Percentiles rank a stretch among this genome's conserved stretches.
These are phyloP conservation scores for Arxiozyma telluris DNA, from an alignment of 1,139 yeast genomes.

Conservation along the genomic window DNA sequence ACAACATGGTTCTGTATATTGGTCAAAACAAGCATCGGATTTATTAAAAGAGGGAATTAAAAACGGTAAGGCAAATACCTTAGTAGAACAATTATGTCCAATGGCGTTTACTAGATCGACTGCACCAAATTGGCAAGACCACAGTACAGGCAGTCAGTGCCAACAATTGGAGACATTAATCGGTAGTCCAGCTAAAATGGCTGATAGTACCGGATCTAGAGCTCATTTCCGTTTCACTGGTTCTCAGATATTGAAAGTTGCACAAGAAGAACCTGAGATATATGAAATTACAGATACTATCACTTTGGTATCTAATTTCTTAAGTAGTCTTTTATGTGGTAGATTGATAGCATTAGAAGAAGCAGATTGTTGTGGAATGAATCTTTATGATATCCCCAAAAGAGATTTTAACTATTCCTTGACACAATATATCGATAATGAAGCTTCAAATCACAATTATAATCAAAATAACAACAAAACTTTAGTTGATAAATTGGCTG, in stretches of 20 bases:
- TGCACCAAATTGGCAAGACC: conserved; percentile 95
- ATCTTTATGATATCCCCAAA: conserved; percentile 58
- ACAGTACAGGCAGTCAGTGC: conserved; percentile 69
- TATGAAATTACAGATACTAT: conserved; percentile 54
- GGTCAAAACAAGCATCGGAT: conserved; percentile 46
- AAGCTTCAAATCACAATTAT: conserved; percentile 8
- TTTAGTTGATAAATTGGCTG: conserved; percentile 17
- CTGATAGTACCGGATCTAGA: conserved; percentile 68
- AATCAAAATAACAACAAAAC: not conserved
- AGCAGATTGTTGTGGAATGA: conserved; percentile 91
- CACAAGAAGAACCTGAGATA: conserved; percentile 43
- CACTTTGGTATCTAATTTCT: conserved; percentile 69
- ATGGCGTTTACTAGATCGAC: conserved; percentile 50
- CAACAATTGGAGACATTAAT: conserved; percentile 49
- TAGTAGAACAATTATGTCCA: conserved; percentile 40
- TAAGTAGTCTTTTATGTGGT: conserved; percentile 66
- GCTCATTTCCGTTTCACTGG: conserved; percentile 91
- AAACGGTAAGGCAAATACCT: conserved; percentile 20
- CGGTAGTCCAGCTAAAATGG: conserved; percentile 52
- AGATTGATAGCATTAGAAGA: conserved; percentile 57
- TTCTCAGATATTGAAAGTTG: conserved; percentile 72
- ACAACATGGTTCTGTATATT: conserved; percentile 85
- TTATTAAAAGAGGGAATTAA: conserved; percentile 32
- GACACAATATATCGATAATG: conserved; percentile 33
- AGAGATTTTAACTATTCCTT: conserved; percentile 47